These are phyloP conservation scores for Sequoia sempervirens DNA, from an alignment of 75 land plant species.

Conservation along the genomic window DNA sequence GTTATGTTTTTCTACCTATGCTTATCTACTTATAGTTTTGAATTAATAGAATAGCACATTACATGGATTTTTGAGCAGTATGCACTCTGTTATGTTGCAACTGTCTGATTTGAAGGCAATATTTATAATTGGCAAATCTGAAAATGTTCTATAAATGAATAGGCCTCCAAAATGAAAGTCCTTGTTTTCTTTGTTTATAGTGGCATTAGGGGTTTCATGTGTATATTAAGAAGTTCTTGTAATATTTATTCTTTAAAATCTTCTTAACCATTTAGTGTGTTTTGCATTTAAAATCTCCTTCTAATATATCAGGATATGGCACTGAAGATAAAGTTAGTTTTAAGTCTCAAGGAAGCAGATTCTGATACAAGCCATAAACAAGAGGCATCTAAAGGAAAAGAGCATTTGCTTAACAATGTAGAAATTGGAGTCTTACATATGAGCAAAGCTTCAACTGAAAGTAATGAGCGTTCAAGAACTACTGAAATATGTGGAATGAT, in stretches of 20 bases:
- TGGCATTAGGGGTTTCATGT: not conserved
- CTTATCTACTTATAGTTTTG: not conserved
- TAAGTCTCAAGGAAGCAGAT: not conserved
- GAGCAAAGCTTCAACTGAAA: conserved; percentile 2
- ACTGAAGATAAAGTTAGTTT: not conserved
- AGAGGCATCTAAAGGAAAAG: not conserved
- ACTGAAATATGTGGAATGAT: not conserved
- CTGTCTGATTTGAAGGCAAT: not conserved
- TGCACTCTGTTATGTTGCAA: not conserved
- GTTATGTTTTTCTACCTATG: not conserved
- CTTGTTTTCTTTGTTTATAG: not conserved
- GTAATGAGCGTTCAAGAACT: not conserved
- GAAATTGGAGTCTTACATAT: not conserved
- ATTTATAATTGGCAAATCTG: not conserved
- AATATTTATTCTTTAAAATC: not conserved
- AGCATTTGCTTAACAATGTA: not conserved
- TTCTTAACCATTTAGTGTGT: not conserved
- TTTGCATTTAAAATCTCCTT: not conserved
- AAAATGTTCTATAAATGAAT: not conserved
- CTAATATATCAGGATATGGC: not conserved
- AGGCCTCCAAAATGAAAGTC: not conserved
- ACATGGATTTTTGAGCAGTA: not conserved
- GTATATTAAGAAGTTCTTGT: not conserved
- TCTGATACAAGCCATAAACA: not conserved
- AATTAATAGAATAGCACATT: not conserved